These are phyloP conservation scores for Pyricularia grisea DNA, from an alignment of 2,329 filamentous ascomycete genomes.

Conservation along the genomic window DNA sequence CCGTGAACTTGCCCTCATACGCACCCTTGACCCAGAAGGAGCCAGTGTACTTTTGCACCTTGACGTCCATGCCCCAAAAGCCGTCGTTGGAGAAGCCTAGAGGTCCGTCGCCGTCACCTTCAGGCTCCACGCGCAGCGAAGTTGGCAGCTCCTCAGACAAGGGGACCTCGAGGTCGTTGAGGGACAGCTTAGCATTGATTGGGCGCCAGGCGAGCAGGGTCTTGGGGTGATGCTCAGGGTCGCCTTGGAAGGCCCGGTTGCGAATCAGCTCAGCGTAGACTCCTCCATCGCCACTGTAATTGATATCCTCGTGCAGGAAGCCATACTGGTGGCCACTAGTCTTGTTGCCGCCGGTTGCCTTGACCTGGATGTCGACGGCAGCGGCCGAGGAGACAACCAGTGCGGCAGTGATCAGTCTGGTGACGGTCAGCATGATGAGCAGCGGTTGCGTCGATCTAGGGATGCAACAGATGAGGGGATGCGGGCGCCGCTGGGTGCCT, in stretches of 20 bases:
- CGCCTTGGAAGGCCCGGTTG: constrained; percentile 61
- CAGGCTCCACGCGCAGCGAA: constrained; percentile 35
- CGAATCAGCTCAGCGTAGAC: constrained; percentile 63
- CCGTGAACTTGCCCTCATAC: constrained; percentile 36
- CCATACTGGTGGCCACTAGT: constrained; percentile 28
- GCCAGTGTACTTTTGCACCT: constrained; percentile 34
- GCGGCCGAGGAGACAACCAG: constrained; percentile 3
- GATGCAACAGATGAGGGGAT: background rate
- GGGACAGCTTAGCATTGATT: constrained; percentile 31
- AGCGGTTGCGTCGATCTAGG: background rate
- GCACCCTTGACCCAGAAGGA: constrained; percentile 44
- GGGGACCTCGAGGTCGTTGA: constrained; percentile 35
- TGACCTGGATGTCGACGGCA: constrained; percentile 10
- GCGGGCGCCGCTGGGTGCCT: background rate
- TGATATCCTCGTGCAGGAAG: constrained; percentile 46
- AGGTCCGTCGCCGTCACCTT: constrained; percentile 3
- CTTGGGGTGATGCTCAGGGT: constrained; percentile 27
- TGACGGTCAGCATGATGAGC: background rate
- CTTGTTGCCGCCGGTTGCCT: constrained; percentile 23
- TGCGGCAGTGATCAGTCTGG: constrained; percentile 1
- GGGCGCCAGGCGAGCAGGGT: constrained; percentile 37
- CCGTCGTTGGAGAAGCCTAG: constrained; percentile 42
- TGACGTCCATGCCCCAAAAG: constrained; percentile 48
- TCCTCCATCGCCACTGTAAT: constrained; percentile 62
- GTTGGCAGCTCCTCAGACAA: constrained; percentile 42